phyloP scores from a whole-genome alignment of 345 rosid genomes.

The Gossypium anomalum region DNA sequence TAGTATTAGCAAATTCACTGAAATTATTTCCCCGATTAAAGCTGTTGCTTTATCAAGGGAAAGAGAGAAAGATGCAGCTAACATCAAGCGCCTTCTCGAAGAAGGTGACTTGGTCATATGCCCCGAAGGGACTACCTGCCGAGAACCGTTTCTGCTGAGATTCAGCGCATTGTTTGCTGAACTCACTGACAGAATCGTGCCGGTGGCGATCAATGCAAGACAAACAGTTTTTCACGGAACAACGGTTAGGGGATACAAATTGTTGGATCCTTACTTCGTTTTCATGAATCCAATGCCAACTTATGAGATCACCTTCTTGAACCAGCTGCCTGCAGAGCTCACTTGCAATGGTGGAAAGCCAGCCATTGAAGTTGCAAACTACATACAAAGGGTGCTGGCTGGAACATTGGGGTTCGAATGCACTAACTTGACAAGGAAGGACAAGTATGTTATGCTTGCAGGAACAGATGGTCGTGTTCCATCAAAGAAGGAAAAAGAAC shows the following conservation, averaged over 20 bases:
- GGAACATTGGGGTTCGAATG: slow-evolving; percentile 89
- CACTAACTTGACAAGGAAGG: slow-evolving; percentile 82
- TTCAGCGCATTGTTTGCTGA: slow-evolving; percentile 94
- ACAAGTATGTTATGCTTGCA: slow-evolving; percentile 84
- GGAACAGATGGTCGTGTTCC: slow-evolving; percentile 89
- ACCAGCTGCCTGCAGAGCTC: slow-evolving; percentile 68
- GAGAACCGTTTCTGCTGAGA: slow-evolving; percentile 83
- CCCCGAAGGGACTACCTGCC: slow-evolving; percentile 94
- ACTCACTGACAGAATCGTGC: slow-evolving; percentile 80
- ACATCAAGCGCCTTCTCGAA: slow-evolving; percentile 64
- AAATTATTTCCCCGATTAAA: slow-evolving; percentile 78
- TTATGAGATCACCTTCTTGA: slow-evolving; percentile 84
- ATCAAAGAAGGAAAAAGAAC: slow-evolving; percentile 35
- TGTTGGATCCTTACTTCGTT: slow-evolving; percentile 85
- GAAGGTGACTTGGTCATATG: slow-evolving; percentile 93
- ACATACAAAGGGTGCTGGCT: slow-evolving; percentile 77
- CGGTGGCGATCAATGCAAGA: slow-evolving; percentile 75
- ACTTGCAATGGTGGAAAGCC: slow-evolving; percentile 78
- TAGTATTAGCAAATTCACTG: slow-evolving; percentile 80
- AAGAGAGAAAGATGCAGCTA: slow-evolving; percentile 65
- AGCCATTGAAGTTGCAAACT: slow-evolving; percentile 83
- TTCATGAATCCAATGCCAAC: slow-evolving; percentile 92
- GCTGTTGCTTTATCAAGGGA: slow-evolving; percentile 88
- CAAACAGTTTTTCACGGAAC: slow-evolving; percentile 83
- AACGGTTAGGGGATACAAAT: slow-evolving; percentile 69